phyloP scores from a whole-genome alignment of 495 filamentous ascomycete species.

The Xylaria cubensis region DNA sequence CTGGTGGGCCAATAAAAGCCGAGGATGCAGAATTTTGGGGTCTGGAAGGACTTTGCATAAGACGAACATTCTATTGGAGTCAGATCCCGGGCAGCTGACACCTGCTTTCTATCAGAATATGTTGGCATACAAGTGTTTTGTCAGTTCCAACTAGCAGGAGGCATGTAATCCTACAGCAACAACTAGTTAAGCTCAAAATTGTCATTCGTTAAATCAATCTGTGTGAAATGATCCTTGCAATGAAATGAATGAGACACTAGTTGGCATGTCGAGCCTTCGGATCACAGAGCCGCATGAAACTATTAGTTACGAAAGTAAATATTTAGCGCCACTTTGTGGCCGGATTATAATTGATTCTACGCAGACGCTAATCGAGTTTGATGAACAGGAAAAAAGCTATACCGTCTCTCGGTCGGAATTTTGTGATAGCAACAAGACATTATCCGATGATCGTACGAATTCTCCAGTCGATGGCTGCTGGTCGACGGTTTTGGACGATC shows the following conservation, averaged over 20 bases:
- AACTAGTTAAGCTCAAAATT: not conserved
- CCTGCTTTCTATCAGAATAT: too few species aligned
- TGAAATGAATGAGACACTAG: too few species aligned
- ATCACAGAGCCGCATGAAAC: not conserved
- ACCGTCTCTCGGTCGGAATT: not conserved
- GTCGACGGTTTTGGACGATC: not conserved
- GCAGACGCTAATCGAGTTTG: not conserved
- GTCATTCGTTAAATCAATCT: not conserved
- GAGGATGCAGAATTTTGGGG: not conserved
- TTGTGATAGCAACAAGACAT: not conserved
- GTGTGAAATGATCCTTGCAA: not conserved
- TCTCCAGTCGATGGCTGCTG: not conserved
- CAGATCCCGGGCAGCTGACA: too few species aligned
- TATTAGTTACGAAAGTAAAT: not conserved
- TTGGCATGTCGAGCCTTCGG: not conserved
- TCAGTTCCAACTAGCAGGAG: not conserved
- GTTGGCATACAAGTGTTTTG: too few species aligned
- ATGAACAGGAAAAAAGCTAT: not conserved
- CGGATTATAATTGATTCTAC: not conserved
- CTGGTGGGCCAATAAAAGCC: not conserved
- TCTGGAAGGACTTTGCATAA: slow-evolving; percentile 4
- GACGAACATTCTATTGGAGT: too few species aligned
- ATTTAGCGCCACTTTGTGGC: not conserved
- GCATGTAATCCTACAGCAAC: not conserved
- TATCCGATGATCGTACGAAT: not conserved